Percentiles rank a stretch among this genome's conserved stretches.
These are phyloP conservation scores for Metschnikowia cubensis DNA, from an alignment of 805 yeast genomes.

Conservation along the genomic window DNA sequence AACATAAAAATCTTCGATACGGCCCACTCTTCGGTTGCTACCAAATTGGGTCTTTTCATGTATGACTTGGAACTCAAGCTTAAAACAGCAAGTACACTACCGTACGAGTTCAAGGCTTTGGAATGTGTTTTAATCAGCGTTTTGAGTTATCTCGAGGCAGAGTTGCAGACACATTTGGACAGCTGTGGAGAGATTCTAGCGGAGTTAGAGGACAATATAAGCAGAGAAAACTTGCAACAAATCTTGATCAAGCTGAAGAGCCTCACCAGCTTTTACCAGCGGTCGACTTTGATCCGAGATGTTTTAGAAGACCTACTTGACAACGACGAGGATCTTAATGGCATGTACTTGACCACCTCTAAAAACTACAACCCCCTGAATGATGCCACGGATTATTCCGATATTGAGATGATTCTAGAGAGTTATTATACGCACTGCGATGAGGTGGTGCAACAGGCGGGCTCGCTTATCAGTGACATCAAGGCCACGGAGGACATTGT, in stretches of 20 bases:
- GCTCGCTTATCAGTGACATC: slow-evolving; percentile 75
- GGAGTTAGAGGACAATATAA: slow-evolving; percentile 75
- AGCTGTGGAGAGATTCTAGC: slow-evolving; percentile 60
- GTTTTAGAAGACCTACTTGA: slow-evolving; percentile 82
- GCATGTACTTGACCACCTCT: slow-evolving; percentile 64
- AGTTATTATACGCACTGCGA: slow-evolving; percentile 89
- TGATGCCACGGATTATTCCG: slow-evolving; percentile 47
- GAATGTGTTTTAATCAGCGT: slow-evolving; percentile 82
- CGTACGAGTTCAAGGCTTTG: slow-evolving; percentile 76
- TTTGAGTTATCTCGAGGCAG: slow-evolving; percentile 73
- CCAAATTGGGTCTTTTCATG: slow-evolving; percentile 69
- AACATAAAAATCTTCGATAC: slow-evolving; percentile 82
- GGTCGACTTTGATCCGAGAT: slow-evolving; percentile 68
- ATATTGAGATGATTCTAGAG: slow-evolving; percentile 82
- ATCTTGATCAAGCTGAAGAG: slow-evolving; percentile 69
- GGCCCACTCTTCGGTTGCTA: slow-evolving; percentile 60
- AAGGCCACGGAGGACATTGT: slow-evolving; percentile 90
- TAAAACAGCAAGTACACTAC: slow-evolving; percentile 26
- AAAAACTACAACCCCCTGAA: slow-evolving; percentile 18
- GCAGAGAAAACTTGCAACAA: slow-evolving; percentile 69
- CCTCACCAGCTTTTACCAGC: slow-evolving; percentile 69
- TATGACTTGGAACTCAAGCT: slow-evolving; percentile 80
- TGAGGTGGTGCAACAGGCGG: slow-evolving; percentile 89
- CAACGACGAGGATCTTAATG: slow-evolving; percentile 78
- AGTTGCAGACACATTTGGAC: slow-evolving; percentile 54